Base-by-base conservation (phyloP, 202 grass and related monocot genomes). In the Dendrocalamus latiflorus region DNA sequence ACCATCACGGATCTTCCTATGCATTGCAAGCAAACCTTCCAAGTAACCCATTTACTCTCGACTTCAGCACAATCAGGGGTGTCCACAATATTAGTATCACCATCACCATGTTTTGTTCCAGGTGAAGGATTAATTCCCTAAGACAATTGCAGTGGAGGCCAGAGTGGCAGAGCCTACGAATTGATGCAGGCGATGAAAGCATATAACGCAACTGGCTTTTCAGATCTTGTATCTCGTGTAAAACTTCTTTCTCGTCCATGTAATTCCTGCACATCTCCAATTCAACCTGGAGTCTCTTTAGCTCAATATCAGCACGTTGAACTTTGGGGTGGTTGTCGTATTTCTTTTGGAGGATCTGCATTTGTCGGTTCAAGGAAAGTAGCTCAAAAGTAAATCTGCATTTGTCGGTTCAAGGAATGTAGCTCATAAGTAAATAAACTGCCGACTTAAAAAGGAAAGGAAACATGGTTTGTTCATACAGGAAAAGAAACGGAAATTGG, bases 311-410 rank as follows among this genome's bases (percentile, higher is more conserved):
- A 39, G 74, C 81, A 53, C 55, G 83, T 68, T 92, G 48, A 80
- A 95, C 68, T 77, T 98, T 89, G 18, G 96, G 93, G 65, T 98
- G 93, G 75, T 98, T 95, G 28, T 98, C 93, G 81, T 87, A 95
- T 86, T 93, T 86, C 79, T 86, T 89, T 86, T 87, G 86, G 45
- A 98, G 96, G 56, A 95, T 87, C 96, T 98, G 85, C 56, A 68
- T 61, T 83, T 80, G 57, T 43, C 54, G 62, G 63, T 68, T 59
- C 36, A 84, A 75, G 68, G n/a, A 61, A 81, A 70, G 61, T 74
- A 82, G 76, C 50, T 59, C 54, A 72, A n/a, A n/a, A n/a, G n/a
- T n/a, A n/a, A n/a, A n/a, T n/a, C n/a, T n/a, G n/a, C n/a, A n/a
- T n/a, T n/a, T n/a, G n/a, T n/a, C n/a, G n/a, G n/a, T n/a, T n/a